Evolutionary conservation across 169 alveolate species (phyloP).

Genomic region (Toxoplasma gondii): DNA sequence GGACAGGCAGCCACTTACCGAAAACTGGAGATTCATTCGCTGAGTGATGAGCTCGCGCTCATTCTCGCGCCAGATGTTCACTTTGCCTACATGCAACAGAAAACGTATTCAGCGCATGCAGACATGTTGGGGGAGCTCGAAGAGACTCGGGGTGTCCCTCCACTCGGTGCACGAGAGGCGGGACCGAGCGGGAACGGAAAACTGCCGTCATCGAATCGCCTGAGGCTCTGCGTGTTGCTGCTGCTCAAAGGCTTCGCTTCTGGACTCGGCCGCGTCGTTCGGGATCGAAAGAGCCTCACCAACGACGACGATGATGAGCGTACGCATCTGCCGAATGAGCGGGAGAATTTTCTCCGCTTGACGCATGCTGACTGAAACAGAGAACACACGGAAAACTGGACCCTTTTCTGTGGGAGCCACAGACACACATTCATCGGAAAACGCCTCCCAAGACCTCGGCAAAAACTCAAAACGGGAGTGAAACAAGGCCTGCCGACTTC

Average conservation of each 20-base stretch:
- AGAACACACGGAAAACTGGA: too few relatives aligned
- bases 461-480: too few relatives aligned
- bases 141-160: too few relatives aligned
- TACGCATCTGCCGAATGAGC: constrained; percentile 43
- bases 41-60: constrained; percentile 86
- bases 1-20: constrained; percentile 2
- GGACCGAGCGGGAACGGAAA: too few relatives aligned
- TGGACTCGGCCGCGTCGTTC: background rate
- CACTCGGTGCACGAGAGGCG: too few relatives aligned
- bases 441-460: background rate
- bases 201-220: too few relatives aligned
- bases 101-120: too few relatives aligned
- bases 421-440: background rate
- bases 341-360: constrained; percentile 38
- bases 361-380: constrained; percentile 50
- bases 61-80: constrained; percentile 88
- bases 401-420: background rate
- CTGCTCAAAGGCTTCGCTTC: too few relatives aligned
- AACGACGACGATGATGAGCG: constrained; percentile 38
- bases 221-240: too few relatives aligned
- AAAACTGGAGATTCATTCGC: constrained; percentile 84
- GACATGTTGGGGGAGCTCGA: too few relatives aligned
- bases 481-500: too few relatives aligned
- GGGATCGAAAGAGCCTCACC: background rate
- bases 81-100: constrained; percentile 57